These are phyloP conservation scores for Actinomortierella wolfii DNA, from an alignment of 371 early-diverging fungal species.

Conservation along the genomic window DNA sequence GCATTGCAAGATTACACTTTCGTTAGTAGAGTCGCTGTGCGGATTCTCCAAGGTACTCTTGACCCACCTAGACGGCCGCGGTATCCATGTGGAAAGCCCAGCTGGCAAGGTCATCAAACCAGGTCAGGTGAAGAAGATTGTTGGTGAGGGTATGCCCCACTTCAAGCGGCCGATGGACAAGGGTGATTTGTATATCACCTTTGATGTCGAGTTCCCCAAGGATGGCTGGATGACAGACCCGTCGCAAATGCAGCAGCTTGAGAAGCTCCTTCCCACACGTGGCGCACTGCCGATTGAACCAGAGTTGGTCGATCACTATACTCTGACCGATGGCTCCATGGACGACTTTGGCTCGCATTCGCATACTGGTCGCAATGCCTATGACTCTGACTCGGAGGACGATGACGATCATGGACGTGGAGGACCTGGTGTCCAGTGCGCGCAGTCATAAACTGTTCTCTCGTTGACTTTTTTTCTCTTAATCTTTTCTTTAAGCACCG, in stretches of 20 bases:
- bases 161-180: constrained; percentile 84
- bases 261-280: constrained; percentile 69
- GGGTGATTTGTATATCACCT: constrained; percentile 92
- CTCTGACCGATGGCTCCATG: constrained; percentile 69
- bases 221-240: constrained; percentile 69
- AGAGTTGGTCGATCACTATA: constrained; percentile 65
- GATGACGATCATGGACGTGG: constrained; percentile 66
- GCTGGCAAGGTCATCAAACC: constrained; percentile 94
- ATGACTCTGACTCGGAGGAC: constrained; percentile 62
- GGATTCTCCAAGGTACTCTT: constrained; percentile 86
- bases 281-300: constrained; percentile 49
- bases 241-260: constrained; percentile 45
- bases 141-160: constrained; percentile 95
- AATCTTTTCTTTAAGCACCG: too few relatives aligned
- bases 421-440: constrained; percentile 93
- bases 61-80: constrained; percentile 91
- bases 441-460: constrained; percentile 56
- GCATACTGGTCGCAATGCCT: constrained; percentile 47
- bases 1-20: constrained; percentile 75
- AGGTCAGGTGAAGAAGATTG: constrained; percentile 76
- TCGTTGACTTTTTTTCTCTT: too few relatives aligned
- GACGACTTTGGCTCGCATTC: constrained; percentile 75
- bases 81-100: constrained; percentile 83
- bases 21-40: constrained; percentile 90
- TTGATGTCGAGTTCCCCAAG: constrained; percentile 94